Evolutionary conservation across 176 grass and related monocot genomes (phyloP).

Genomic region (Carex scoparia): DNA sequence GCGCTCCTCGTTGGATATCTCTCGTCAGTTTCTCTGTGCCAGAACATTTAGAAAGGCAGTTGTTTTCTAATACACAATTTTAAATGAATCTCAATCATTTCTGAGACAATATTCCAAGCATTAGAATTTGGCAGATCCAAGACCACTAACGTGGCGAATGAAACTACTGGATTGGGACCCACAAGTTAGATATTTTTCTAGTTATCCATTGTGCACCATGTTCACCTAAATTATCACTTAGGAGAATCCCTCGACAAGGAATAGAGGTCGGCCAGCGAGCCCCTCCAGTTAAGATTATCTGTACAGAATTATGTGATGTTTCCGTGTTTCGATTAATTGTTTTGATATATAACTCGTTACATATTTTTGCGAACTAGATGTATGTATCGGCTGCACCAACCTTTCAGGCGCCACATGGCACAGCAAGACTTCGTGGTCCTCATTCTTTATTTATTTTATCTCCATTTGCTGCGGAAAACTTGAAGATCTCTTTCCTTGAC

Average conservation of each 20-base stretch:
- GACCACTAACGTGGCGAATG: not conserved
- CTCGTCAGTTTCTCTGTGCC: conserved; percentile 1
- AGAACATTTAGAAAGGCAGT: not conserved
- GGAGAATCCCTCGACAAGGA: not conserved
- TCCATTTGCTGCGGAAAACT: not conserved
- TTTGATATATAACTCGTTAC: not conserved
- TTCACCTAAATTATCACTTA: not conserved
- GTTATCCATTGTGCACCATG: not conserved
- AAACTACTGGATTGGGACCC: not conserved
- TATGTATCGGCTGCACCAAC: not conserved
- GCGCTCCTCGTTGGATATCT: not conserved
- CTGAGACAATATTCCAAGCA: not conserved
- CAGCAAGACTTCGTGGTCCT: not conserved
- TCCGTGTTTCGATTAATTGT: not conserved
- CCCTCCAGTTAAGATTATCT: not conserved
- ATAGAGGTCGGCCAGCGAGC: not conserved
- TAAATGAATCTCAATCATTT: conserved; percentile 4
- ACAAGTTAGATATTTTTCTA: not conserved
- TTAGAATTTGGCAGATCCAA: not conserved
- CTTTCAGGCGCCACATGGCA: conserved; percentile 2
- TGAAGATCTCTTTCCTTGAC: not conserved
- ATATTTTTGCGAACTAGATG: too few relatives aligned
- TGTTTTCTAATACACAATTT: not conserved
- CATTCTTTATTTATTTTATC: not conserved
- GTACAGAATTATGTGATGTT: not conserved